These are phyloP conservation scores for Cercospora sp. DNA, from an alignment of 2,329 filamentous ascomycete genomes.

Conservation along the genomic window DNA sequence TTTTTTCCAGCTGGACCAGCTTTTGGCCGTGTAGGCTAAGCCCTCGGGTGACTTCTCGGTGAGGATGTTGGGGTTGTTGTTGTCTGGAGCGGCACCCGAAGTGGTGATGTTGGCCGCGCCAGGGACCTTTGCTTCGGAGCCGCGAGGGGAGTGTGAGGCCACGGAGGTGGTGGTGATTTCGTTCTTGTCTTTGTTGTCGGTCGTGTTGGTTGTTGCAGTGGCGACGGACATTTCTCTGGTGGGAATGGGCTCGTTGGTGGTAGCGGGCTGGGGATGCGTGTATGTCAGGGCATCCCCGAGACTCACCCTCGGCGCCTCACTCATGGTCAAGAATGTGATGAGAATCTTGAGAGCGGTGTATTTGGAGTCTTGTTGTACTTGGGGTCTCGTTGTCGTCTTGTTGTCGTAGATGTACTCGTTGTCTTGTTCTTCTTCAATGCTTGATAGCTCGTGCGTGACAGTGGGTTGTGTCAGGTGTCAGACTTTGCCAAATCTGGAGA, in stretches of 20 bases:
- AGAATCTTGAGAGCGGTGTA: not conserved
- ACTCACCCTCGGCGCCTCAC: not conserved
- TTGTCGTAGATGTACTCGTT: not conserved
- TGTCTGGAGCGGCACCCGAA: not conserved
- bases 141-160: not conserved
- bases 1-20: slow-evolving; percentile 48
- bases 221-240: not conserved
- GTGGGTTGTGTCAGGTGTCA: not conserved
- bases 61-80: slow-evolving; percentile 2
- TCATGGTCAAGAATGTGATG: not conserved
- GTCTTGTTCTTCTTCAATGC: not conserved
- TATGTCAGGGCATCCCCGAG: not conserved
- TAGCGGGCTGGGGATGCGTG: not conserved
- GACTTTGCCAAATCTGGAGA: not conserved
- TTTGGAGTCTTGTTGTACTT: not conserved
- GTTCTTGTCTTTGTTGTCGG: not conserved
- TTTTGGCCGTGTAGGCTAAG: slow-evolving; percentile 31
- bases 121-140: not conserved
- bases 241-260: not conserved
- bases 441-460: not conserved
- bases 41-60: not conserved
- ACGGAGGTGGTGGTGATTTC: not conserved
- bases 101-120: not conserved
- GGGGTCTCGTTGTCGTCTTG: not conserved
- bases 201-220: not conserved